Evolutionary conservation across 371 early-diverging fungal genomes (phyloP).

Genomic region (Cokeromyces recurvatus): DNA sequence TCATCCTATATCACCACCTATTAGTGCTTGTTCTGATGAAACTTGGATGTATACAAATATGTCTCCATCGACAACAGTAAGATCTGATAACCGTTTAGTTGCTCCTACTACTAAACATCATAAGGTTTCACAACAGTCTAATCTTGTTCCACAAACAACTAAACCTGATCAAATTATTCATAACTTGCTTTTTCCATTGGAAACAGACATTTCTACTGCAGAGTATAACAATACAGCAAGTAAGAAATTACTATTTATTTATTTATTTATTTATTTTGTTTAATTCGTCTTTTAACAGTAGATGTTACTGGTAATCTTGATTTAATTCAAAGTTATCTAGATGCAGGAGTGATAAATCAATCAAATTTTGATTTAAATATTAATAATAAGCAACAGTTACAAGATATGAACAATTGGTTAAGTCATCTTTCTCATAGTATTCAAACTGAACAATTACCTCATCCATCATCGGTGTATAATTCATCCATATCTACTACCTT

Average conservation of each 20-base stretch:
- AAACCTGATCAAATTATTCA: slow-evolving; percentile 12
- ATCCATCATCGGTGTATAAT: slow-evolving; percentile 1
- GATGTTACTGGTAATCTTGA: slow-evolving; percentile 14
- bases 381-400: slow-evolving; percentile 14
- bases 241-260: too few species aligned
- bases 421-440: slow-evolving; percentile 20
- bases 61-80: slow-evolving; percentile 4
- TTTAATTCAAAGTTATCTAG: slow-evolving; percentile 15
- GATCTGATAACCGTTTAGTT: neutral
- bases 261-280: too few species aligned
- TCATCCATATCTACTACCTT: too few species aligned
- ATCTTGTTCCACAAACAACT: slow-evolving; percentile 3
- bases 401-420: slow-evolving; percentile 21
- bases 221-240: slow-evolving; percentile 18
- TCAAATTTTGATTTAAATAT: slow-evolving; percentile 20
- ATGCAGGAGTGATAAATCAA: slow-evolving; percentile 12
- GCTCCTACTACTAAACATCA: too few species aligned
- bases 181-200: slow-evolving; percentile 23
- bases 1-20: slow-evolving; percentile 24
- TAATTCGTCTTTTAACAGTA: too few species aligned
- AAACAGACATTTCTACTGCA: slow-evolving; percentile 3
- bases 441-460: slow-evolving; percentile 3
- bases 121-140: too few species aligned
- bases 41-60: slow-evolving; percentile 12
- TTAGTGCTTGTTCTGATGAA: slow-evolving; percentile 21